Percentiles rank a stretch among this genome's conserved stretches.
These are phyloP conservation scores for Thalassiosira livingstoniorum DNA, from an alignment of 352 stramenopile genomes.

Conservation along the genomic window DNA sequence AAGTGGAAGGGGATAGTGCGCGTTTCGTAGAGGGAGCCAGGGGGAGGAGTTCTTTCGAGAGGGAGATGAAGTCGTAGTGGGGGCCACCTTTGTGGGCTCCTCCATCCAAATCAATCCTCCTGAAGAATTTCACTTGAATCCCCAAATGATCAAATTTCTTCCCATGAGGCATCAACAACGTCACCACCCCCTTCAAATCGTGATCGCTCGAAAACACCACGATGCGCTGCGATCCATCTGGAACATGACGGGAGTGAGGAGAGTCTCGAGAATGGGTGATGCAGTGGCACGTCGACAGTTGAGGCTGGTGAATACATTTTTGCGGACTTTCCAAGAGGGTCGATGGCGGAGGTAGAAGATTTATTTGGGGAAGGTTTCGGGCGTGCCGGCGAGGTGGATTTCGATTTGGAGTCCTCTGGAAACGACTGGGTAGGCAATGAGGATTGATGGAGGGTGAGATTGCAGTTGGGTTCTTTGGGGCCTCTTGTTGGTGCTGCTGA, in stretches of 20 bases:
- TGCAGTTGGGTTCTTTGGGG: no score
- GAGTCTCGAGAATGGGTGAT: constrained; percentile 23
- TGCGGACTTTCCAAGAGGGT: constrained; percentile 80
- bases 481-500: no score
- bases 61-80: constrained; percentile 92
- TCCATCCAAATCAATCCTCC: constrained; percentile 89
- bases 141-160: constrained; percentile 96
- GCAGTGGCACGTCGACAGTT: constrained; percentile 63
- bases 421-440: constrained; percentile 55
- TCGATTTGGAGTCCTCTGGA: constrained; percentile 59
- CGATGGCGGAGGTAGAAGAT: constrained; percentile 65
- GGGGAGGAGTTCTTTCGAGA: constrained; percentile 91
- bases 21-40: constrained; percentile 86
- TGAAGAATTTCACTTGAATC: constrained; percentile 95
- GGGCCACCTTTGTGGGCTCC: constrained; percentile 71
- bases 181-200: constrained; percentile 75
- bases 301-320: constrained; percentile 82
- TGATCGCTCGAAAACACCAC: constrained; percentile 55
- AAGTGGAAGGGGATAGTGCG: constrained; percentile 93
- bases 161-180: constrained; percentile 84
- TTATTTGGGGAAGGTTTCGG: constrained; percentile 32
- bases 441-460: no score
- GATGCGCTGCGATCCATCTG: constrained; percentile 32
- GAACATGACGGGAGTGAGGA: constrained; percentile 7
- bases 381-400: constrained; percentile 43